Evolutionary conservation across 108 stramenopile species (phyloP).

Genomic region (Skeletonema grethae): DNA sequence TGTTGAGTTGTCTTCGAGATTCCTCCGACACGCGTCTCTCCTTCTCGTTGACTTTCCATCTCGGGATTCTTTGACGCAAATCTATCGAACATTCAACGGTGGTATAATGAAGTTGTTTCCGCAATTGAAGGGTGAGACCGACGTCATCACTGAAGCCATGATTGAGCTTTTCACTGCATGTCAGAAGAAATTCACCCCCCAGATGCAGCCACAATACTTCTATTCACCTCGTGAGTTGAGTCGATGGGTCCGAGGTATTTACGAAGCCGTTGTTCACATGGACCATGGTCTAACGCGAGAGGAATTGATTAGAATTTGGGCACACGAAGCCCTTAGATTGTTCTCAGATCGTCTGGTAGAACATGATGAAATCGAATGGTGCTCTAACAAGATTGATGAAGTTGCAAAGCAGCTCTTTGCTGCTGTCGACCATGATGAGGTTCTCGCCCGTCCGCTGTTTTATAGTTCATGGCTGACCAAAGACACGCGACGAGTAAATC

Average conservation of each 20-base stretch:
- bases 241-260: slow-evolving; percentile 97
- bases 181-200: slow-evolving; percentile 85
- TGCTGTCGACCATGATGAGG: slow-evolving; percentile 77
- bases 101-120: slow-evolving; percentile 97
- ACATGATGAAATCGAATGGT: slow-evolving; percentile 91
- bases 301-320: slow-evolving; percentile 95
- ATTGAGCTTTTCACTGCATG: slow-evolving; percentile 94
- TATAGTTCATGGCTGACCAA: slow-evolving; percentile 94
- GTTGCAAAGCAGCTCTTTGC: slow-evolving; percentile 77
- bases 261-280: slow-evolving; percentile 88
- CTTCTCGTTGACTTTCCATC: slow-evolving; percentile 97
- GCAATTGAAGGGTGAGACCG: slow-evolving; percentile 87
- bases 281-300: slow-evolving; percentile 81
- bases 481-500: slow-evolving; percentile 81
- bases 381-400: slow-evolving; percentile 77
- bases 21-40: slow-evolving; percentile 95
- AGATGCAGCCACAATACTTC: slow-evolving; percentile 95
- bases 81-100: slow-evolving; percentile 95
- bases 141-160: slow-evolving; percentile 96
- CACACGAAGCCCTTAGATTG: slow-evolving; percentile 95
- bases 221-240: slow-evolving; percentile 98
- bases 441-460: slow-evolving; percentile 89
- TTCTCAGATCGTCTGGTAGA: slow-evolving; percentile 95
- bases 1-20: slow-evolving; percentile 86
- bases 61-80: slow-evolving; percentile 89